Evolutionary conservation across 208 protist genomes (phyloP).

Genomic region (Acanthamoeba sp.): DNA sequence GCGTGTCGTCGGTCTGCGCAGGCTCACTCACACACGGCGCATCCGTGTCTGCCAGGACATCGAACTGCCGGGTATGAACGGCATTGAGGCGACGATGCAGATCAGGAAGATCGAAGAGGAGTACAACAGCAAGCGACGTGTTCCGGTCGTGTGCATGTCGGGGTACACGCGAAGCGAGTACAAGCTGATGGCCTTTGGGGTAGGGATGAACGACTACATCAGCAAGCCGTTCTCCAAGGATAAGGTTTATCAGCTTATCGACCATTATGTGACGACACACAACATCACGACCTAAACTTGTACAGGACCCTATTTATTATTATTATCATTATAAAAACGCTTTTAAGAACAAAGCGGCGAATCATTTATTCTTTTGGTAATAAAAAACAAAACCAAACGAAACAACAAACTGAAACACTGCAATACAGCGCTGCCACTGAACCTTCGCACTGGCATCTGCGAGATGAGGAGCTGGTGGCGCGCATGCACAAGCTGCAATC

Average conservation of each 20-base stretch:
- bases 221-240: constrained; percentile 40
- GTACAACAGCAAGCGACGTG: background rate
- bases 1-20: background rate
- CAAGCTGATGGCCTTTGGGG: constrained; percentile 61
- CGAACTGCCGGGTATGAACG: constrained; percentile 19
- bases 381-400: too few species aligned
- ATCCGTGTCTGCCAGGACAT: background rate
- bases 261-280: constrained; percentile 10
- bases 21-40: too few species aligned
- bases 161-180: constrained; percentile 54
- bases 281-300: too few species aligned
- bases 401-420: too few species aligned
- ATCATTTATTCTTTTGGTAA: too few species aligned
- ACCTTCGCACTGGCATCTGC: too few species aligned
- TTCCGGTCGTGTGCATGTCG: constrained; percentile 26
- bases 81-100: background rate
- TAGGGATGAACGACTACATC: constrained; percentile 56
- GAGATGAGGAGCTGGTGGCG: too few species aligned
- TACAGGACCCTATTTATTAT: too few species aligned
- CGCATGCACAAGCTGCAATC: too few species aligned
- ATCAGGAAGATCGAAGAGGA: constrained; percentile 20
- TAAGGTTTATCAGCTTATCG: constrained; percentile 28
- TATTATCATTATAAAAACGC: too few species aligned
- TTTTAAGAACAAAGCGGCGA: too few species aligned
- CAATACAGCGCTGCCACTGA: too few species aligned